These are phyloP conservation scores for Babesia sp. DNA, from an alignment of 169 alveolate genomes.

Conservation along the genomic window DNA sequence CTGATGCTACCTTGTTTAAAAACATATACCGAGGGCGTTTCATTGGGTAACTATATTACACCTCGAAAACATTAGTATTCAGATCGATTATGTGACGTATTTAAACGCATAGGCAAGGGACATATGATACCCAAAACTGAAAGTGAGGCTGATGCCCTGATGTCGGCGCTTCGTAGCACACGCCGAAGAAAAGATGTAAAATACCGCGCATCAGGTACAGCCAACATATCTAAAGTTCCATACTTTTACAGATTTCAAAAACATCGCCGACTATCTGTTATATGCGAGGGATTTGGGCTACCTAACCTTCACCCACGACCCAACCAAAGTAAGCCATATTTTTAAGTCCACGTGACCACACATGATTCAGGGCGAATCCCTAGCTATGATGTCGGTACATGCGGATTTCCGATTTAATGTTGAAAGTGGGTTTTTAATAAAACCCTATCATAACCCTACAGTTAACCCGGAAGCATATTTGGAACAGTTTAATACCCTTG, in stretches of 20 bases:
- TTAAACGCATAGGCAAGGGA: constrained; percentile 36
- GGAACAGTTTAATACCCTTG: constrained; percentile 39
- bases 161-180: constrained; percentile 13
- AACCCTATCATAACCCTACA: no score
- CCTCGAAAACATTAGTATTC: background rate
- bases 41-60: constrained; percentile 26
- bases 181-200: constrained; percentile 45
- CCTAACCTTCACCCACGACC: background rate
- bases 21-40: constrained; percentile 34
- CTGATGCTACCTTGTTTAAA: constrained; percentile 55
- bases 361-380: constrained; percentile 7
- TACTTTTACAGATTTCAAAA: constrained; percentile 31
- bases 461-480: constrained; percentile 47
- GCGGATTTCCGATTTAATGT: constrained; percentile 30
- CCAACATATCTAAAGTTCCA: no score
- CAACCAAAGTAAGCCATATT: constrained; percentile 9
- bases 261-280: constrained; percentile 55
- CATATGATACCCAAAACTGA: constrained; percentile 45
- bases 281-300: constrained; percentile 64
- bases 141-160: constrained; percentile 35
- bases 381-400: background rate
- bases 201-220: constrained; percentile 25
- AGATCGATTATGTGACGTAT: constrained; percentile 54
- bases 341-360: background rate
- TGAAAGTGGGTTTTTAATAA: constrained; percentile 46